Evolutionary conservation across 78 protist genomes (phyloP), one percentile per base, ranked within the genome.

Genomic region (Dictyostelium purpureum): DNA sequence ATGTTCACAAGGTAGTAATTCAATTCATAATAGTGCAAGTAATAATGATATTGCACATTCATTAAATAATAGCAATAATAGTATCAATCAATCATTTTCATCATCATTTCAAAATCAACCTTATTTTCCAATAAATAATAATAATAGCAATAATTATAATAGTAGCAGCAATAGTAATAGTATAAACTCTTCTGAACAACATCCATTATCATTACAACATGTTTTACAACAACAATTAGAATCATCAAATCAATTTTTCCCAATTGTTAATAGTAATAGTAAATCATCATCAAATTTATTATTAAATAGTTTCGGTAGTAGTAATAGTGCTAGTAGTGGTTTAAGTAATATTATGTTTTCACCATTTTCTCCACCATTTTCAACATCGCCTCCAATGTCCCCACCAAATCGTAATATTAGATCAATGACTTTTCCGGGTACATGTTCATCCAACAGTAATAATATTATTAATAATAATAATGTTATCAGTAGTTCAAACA

Each of bases 381-480:
- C 87, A 43, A 19, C 56, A 18, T 65, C 74, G 31, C 76, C n/a
- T 37, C 51, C 76, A 69, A 69, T 40, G 33, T 69, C 76, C 2
- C 71, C 71, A 40, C 76, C 76, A 69, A 69, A 69, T 42, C 52
- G 56, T 40, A 24, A n/a, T 40, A 19, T n/a, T 2, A 69, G 52
- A 69, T 40, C 43, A 40, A 38, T 69, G 14, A 69, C 47, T 21
- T 69, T 42, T 38, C 43, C 76, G 4, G 47, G 74, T 19, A 65
- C 74, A 28, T 31, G 21, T 19, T 37, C 74, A 28, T 26, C 49
- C 6, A 65, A 65, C 31, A 26, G 43, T n/a, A 65, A 26, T 12
- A 35, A 35, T 35, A 65, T 42, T 18, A 65, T 28, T 65, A 26
- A 37, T n/a, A 65, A 26, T 12, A 35, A 35, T 35, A 65, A 35